Evolutionary conservation across 2,329 filamentous ascomycete species (phyloP), one percentile per base, ranked within the genome.

Genomic region (Trichophyton benhamiae): DNA sequence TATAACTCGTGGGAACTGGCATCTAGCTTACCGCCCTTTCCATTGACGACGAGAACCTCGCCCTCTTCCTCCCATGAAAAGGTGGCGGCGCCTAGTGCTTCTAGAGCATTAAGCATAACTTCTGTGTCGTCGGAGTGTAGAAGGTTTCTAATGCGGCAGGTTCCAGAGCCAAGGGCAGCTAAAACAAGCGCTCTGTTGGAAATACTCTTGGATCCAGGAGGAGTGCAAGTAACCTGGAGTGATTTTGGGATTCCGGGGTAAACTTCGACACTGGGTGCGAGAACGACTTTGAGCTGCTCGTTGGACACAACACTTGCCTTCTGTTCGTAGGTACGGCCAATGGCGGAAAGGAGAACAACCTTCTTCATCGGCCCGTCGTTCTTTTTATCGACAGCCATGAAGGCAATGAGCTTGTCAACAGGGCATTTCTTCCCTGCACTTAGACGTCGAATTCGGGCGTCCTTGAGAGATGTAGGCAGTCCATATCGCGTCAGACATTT

Each of bases 371-470:
- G 83, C 1, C 94, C 94, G 52, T 95, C 88, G 66, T 99, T 99
- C 80, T 99, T 99, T 82, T 99, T 99, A 76, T 99, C 94, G 7
- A 99, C 87, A 0, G 88, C 91, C 94, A 99, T 99, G 72, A 95
- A 95, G 66, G 87, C 82, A 61, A 99, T 81, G 59, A 99, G 76
- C 41, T 88, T 82, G 67, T 96, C 89, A 1, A 96, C 89, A 0
- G 88, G 87, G 72, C 94, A 99, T 66, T 84, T 81, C 75, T 95
- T 96, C 60, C 88, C 89, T 1, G 90, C 91, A 3, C 90, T 91
- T 64, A 94, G 78, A 69, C 87, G 89, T 49, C 87, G 82, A 49
- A 99, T 86, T 33, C 86, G 84, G 72, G 91, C 88, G 75, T 99
- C 91, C 41, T 87, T 82, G 7, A 96, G 75, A 0, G 90, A 91